Conservation (phyloP, 305 asterid species). For the Withania somnifera region DNA sequence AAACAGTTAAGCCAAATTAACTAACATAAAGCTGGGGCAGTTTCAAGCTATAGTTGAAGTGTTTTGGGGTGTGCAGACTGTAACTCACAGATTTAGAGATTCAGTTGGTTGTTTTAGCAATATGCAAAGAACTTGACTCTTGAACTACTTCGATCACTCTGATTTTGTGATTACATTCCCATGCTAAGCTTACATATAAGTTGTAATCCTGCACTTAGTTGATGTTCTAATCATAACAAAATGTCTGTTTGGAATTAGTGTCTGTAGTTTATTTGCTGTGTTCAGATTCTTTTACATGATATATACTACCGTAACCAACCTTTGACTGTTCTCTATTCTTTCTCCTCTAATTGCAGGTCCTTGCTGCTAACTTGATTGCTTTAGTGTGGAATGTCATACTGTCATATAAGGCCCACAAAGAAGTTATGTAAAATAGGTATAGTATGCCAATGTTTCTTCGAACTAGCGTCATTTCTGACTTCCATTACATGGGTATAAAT, state of each 20-base stretch:
- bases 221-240: neutral
- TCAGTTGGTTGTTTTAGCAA: neutral
- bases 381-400: conserved; percentile 80
- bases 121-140: neutral
- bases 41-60: neutral
- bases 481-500: neutral
- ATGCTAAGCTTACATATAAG: neutral
- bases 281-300: neutral
- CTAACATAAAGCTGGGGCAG: too few relatives aligned
- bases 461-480: neutral
- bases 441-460: conserved; percentile 4
- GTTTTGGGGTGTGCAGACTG: neutral
- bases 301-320: neutral
- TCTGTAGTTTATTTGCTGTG: neutral
- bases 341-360: conserved; percentile 44
- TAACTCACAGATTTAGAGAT: neutral
- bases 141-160: neutral
- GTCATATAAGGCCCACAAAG: conserved; percentile 81
- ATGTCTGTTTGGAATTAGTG: neutral
- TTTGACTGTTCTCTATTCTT: neutral
- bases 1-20: neutral
- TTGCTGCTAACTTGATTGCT: conserved; percentile 75
- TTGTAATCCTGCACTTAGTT: neutral
- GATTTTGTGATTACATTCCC: neutral
- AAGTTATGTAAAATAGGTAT: conserved; percentile 50